A percentile compares a stretch with the other conserved stretches of the same genome.
Evolutionary conservation across 345 rosid species (phyloP).

Genomic region (Dipteronia dyeriana): DNA sequence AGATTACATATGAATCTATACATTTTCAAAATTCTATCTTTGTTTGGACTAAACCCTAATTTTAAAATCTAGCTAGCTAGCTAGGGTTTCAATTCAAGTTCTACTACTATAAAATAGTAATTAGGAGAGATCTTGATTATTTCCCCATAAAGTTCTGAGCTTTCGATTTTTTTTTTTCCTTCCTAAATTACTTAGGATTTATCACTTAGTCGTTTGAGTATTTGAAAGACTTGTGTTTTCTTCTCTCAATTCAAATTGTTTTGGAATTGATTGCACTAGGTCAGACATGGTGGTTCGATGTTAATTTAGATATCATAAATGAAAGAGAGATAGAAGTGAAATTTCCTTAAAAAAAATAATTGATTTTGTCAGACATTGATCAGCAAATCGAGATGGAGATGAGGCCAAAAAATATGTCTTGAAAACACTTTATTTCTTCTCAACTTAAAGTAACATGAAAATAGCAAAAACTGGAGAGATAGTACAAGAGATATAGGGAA

Average conservation of each 20-base stretch:
- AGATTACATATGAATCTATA: not conserved
- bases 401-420: not conserved
- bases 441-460: constrained; percentile 4
- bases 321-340: not conserved
- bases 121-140: constrained; percentile 1
- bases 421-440: not conserved
- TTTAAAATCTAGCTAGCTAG: constrained; percentile 8
- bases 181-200: not conserved
- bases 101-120: not conserved
- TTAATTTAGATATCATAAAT: not conserved
- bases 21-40: not conserved
- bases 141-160: not conserved
- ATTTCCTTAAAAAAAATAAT: constrained; percentile 9
- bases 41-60: not conserved
- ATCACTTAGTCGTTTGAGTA: not conserved
- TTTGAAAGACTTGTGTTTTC: not conserved
- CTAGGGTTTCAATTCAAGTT: constrained; percentile 12
- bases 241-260: not conserved
- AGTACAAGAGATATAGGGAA: constrained; percentile 7
- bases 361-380: constrained; percentile 16
- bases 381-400: not conserved
- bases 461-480: constrained; percentile 6
- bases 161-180: not conserved
- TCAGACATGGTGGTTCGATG: not conserved
- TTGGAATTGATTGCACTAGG: not conserved